Conservation (phyloP, 192 early-diverging fungal genomes). For the Rhizoclosmatium globosum region DNA sequence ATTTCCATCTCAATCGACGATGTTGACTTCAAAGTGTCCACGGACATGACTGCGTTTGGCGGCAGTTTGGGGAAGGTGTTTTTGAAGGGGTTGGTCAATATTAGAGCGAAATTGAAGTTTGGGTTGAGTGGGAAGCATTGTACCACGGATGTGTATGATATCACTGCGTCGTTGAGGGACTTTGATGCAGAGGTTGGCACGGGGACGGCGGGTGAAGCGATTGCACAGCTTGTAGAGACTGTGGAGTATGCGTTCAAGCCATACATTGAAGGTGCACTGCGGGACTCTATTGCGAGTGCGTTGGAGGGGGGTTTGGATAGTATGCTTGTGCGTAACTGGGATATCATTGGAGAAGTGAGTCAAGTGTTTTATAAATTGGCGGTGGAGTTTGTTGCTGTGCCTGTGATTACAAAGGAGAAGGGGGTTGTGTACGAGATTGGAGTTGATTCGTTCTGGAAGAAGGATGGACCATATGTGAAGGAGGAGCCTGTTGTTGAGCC, state of each 20-base stretch:
- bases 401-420: slow-evolving; percentile 15
- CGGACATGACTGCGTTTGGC: slow-evolving; percentile 20
- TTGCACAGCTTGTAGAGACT: slow-evolving; percentile 1
- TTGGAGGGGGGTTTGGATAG: slow-evolving; percentile 7
- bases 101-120: slow-evolving; percentile 30
- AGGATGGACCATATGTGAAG: slow-evolving; percentile 9
- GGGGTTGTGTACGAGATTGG: slow-evolving; percentile 28
- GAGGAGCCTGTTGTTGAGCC: neutral
- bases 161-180: neutral
- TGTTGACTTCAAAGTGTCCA: slow-evolving; percentile 1
- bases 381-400: slow-evolving; percentile 9
- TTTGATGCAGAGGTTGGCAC: slow-evolving; percentile 30
- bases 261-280: neutral
- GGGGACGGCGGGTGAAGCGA: slow-evolving; percentile 17
- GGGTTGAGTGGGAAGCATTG: slow-evolving; percentile 5
- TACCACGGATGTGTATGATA: slow-evolving; percentile 31
- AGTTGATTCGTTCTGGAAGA: slow-evolving; percentile 10
- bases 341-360: slow-evolving; percentile 23
- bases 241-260: slow-evolving; percentile 14
- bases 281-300: neutral
- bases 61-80: slow-evolving; percentile 1
- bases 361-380: slow-evolving; percentile 21
- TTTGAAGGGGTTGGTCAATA: slow-evolving; percentile 7
- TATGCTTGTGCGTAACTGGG: slow-evolving; percentile 26
- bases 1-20: neutral